Base-by-base conservation (phyloP, 192 early-diverging fungal genomes). In the Fimicolochytrium jonesii region DNA sequence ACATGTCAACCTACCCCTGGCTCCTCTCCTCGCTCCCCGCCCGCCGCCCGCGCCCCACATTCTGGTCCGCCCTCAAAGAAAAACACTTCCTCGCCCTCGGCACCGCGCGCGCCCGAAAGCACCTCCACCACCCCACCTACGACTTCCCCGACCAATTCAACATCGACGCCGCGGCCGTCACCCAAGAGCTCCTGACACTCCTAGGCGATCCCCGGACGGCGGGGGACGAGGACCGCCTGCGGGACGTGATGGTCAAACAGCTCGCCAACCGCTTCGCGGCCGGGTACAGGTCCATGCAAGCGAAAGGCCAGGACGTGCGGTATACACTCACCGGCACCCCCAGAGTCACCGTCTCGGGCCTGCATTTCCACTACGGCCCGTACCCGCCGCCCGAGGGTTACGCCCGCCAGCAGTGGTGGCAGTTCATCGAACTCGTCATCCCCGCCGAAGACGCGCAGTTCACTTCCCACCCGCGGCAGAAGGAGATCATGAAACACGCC, bases 361-460 rank as follows among this genome's bases (percentile, higher is more conserved):
- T 60, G 31, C 70, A 79, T 64, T 72, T 75, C 46, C 64, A 68
- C 26, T 79, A 71, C 50, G 77, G 77, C 4, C 77, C 77, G 23
- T 76, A 60, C 35, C 73, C 77, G 6, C 56, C 63, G 7, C 73
- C 77, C 11, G 49, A 59, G 18, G 69, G 58, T 20, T 73, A 76
- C 48, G 50, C 71, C 15, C 46, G 54, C 20, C 77, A 79, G 46
- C 62, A 73, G 46, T 79, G 77, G 77, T 62, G 66, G 36, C 55
- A 45, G 29, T 51, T 71, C 53, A 51, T 76, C 22, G 52, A 67
- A 32, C 50, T 76, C 34, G 45, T 69, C 25, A 69, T 79, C 6
- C 77, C 77, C 4, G 22, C 51, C 56, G 47, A 59, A 20, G 48
- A 68, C 33, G 41, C 37, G 6, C n/a, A 44, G 23, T 70, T 66